phyloP scores from a whole-genome alignment of 768 basidiomycete species.

The Psilocybe sp. region DNA sequence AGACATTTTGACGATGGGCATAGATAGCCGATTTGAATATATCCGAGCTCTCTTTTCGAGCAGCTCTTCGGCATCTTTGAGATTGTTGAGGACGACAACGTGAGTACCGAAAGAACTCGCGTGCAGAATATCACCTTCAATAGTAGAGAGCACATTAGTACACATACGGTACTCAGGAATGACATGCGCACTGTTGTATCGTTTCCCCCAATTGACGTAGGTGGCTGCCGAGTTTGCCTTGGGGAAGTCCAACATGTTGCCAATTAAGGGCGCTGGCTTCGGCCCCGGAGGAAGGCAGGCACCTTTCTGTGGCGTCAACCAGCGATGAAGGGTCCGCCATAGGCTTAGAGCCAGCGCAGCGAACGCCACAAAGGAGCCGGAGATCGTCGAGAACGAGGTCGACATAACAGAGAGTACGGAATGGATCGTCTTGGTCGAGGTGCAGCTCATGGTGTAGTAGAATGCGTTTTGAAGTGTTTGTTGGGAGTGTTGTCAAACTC shows the following conservation, averaged over 20 bases:
- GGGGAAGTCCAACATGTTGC: slow-evolving; percentile 1
- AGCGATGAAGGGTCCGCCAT: too few relatives aligned
- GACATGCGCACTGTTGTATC: not conserved
- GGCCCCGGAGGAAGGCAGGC: not conserved
- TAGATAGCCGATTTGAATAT: slow-evolving; percentile 43
- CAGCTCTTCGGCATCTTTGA: slow-evolving; percentile 38
- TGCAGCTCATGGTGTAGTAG: too few relatives aligned
- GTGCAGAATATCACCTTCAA: slow-evolving; percentile 44
- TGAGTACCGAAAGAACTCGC: slow-evolving; percentile 33
- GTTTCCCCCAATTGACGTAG: not conserved
- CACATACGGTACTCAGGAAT: not conserved
- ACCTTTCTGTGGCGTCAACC: too few relatives aligned
- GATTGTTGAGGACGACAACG: slow-evolving; percentile 11
- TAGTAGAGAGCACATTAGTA: not conserved
- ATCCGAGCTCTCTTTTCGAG: slow-evolving; percentile 48
- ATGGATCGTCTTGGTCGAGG: too few relatives aligned
- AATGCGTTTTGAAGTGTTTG: too few relatives aligned
- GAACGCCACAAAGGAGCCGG: too few relatives aligned
- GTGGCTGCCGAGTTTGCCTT: not conserved
- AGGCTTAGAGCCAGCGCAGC: too few relatives aligned
- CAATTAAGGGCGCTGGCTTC: not conserved
- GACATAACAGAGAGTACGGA: too few relatives aligned
- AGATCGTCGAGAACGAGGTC: too few relatives aligned
- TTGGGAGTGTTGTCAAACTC: too few relatives aligned
- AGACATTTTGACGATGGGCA: slow-evolving; percentile 43